Evolutionary conservation across 306 rosid species (phyloP).

Genomic region (Vigna angularis): DNA sequence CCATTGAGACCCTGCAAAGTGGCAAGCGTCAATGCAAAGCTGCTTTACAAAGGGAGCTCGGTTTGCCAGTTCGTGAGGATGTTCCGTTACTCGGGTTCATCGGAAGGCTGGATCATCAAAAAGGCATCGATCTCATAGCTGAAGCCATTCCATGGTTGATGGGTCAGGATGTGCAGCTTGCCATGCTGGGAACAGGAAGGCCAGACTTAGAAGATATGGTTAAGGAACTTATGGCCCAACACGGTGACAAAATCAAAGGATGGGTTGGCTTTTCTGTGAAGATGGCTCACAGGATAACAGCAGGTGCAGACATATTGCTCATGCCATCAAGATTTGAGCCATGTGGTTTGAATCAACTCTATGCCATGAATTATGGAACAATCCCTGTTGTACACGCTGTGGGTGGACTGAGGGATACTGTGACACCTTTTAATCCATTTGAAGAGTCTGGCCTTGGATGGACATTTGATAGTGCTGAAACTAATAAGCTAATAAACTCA

Average conservation of each 20-base stretch:
- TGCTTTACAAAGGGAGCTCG: constrained; percentile 89
- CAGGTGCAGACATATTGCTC: constrained; percentile 84
- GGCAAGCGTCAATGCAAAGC: constrained; percentile 91
- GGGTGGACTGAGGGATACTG: constrained; percentile 91
- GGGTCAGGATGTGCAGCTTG: constrained; percentile 79
- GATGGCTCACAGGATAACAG: constrained; percentile 92
- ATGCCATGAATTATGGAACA: constrained; percentile 94
- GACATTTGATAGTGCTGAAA: constrained; percentile 86
- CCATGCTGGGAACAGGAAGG: constrained; percentile 92
- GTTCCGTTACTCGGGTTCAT: constrained; percentile 78
- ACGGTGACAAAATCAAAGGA: constrained; percentile 68
- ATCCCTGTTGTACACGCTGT: constrained; percentile 95
- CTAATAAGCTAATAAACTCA: constrained; percentile 66
- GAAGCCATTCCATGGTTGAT: constrained; percentile 93
- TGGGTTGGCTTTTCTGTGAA: constrained; percentile 96
- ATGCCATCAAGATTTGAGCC: constrained; percentile 99
- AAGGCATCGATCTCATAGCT: constrained; percentile 90
- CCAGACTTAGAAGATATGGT: constrained; percentile 87
- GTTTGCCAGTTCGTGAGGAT: constrained; percentile 77
- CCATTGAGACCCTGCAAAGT: constrained; percentile 64
- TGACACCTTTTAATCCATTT: constrained; percentile 76
- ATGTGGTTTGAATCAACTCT: constrained; percentile 93
- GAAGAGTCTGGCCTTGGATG: constrained; percentile 86
- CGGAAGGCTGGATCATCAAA: constrained; percentile 89
- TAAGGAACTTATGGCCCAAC: constrained; percentile 55